Evolutionary conservation across 169 alveolate genomes (phyloP).

Genomic region (Cryptosporidium sp.): DNA sequence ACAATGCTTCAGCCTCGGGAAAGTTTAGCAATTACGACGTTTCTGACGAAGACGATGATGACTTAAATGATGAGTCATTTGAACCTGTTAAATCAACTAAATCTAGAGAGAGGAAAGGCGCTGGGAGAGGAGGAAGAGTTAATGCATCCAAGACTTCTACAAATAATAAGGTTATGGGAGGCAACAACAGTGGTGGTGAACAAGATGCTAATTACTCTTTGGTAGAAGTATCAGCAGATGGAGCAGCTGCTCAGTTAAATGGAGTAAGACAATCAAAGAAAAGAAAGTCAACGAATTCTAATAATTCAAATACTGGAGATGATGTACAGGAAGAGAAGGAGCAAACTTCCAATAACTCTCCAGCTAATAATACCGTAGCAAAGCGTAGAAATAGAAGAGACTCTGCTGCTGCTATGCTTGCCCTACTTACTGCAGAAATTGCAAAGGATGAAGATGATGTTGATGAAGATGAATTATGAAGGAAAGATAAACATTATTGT

Average conservation of each 20-base stretch:
- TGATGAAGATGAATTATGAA: constrained; percentile 24
- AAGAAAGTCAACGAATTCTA: constrained; percentile 11
- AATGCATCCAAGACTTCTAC: background rate
- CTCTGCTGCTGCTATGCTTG: constrained; percentile 75
- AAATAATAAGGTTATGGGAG: background rate
- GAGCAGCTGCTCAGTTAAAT: background rate
- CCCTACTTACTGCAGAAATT: constrained; percentile 68
- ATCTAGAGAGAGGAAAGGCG: constrained; percentile 9
- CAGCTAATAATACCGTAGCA: constrained; percentile 59
- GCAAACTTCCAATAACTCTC: background rate
- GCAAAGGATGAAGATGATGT: constrained; percentile 65
- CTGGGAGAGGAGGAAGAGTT: constrained; percentile 11
- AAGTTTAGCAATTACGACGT: constrained; percentile 6
- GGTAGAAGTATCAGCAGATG: background rate
- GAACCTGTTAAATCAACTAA: constrained; percentile 22
- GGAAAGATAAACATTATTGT: background rate
- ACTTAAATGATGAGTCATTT: constrained; percentile 60
- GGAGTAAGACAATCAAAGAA: constrained; percentile 2
- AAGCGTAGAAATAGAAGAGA: constrained; percentile 73
- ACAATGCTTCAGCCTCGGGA: background rate
- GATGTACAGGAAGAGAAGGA: constrained; percentile 1
- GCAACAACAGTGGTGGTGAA: background rate
- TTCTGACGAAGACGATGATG: constrained; percentile 46
- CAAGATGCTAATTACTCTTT: background rate
- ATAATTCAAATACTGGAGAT: constrained; percentile 20